Evolutionary conservation across 2,329 filamentous ascomycete genomes (phyloP).

Genomic region (Beauveria brongniartii): DNA sequence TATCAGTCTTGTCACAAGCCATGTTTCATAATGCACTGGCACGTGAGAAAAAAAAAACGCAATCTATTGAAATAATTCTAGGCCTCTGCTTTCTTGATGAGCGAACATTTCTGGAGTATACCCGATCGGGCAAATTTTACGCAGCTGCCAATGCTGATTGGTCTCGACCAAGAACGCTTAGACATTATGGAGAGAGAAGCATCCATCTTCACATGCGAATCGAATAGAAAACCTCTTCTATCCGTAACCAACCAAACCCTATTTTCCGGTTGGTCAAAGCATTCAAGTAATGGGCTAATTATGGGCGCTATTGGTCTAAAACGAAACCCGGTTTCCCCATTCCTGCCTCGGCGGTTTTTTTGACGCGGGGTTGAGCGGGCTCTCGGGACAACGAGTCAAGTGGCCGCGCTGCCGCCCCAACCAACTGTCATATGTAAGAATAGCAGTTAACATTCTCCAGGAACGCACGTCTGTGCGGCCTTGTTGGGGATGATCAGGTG

Average conservation of each 20-base stretch:
- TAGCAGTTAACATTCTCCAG: background rate
- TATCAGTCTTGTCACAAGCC: background rate
- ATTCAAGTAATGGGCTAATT: background rate
- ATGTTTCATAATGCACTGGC: background rate
- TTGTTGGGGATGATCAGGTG: background rate
- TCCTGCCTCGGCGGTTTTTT: background rate
- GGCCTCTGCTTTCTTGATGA: background rate
- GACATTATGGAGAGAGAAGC: background rate
- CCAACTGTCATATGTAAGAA: background rate
- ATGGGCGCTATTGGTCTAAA: background rate
- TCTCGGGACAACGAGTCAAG: constrained; percentile 10
- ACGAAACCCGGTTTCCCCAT: background rate
- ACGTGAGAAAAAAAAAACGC: background rate
- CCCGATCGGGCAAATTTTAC: background rate
- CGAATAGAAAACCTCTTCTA: background rate
- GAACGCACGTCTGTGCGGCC: background rate
- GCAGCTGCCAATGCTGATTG: background rate
- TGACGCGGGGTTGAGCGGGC: constrained; percentile 2
- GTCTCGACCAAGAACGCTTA: background rate
- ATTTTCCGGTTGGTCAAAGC: background rate
- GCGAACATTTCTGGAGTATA: background rate
- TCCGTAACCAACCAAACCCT: background rate
- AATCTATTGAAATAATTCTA: background rate
- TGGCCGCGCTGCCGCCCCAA: constrained; percentile 6
- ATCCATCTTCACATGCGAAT: background rate